Evolutionary conservation across 148 eudicot genomes (phyloP).

Genomic region (Persicaria maculosa): DNA sequence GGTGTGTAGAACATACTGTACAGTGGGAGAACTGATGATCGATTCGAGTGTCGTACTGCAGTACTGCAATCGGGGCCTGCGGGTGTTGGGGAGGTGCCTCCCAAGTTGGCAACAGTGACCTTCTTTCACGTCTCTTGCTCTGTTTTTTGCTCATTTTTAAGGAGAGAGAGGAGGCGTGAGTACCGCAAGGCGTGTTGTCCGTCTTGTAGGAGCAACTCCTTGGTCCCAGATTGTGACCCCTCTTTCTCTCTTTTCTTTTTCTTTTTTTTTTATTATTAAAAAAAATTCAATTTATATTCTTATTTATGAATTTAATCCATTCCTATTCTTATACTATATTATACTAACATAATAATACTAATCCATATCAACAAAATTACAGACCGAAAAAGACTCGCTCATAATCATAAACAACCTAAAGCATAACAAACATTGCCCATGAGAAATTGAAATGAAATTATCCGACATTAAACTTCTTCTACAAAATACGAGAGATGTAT

Average conservation of each 20-base stretch:
- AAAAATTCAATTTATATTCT: no score
- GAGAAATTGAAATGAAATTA: no score
- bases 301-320: no score
- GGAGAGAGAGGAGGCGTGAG: slow-evolving; percentile 22
- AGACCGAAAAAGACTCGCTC: no score
- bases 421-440: no score
- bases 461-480: no score
- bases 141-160: not conserved
- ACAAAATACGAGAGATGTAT: no score
- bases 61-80: not conserved
- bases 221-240: slow-evolving; percentile 28
- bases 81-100: not conserved
- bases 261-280: no score
- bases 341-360: no score
- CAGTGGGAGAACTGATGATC: not conserved
- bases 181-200: slow-evolving; percentile 25
- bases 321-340: no score
- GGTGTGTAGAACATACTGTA: not conserved
- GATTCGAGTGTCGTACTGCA: not conserved
- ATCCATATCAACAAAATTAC: no score
- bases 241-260: not conserved
- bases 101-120: not conserved
- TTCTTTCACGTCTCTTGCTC: not conserved
- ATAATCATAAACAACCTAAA: no score
- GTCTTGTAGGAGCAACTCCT: slow-evolving; percentile 9